Conservation (phyloP, 331 rosid species). For the Erythrophleum ivorense region DNA sequence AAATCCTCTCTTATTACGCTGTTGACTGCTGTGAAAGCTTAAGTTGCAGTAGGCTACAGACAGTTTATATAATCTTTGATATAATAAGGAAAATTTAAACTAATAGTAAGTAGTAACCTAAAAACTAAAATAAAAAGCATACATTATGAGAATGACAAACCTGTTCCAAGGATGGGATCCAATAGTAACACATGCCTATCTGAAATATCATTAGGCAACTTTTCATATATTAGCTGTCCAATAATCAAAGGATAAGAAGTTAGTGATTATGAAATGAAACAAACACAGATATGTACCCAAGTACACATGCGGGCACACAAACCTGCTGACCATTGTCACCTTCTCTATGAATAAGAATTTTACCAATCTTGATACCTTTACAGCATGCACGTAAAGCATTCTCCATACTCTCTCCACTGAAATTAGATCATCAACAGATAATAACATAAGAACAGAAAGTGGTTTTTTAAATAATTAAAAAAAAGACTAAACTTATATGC, state of each 20-base stretch:
- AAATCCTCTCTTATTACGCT: background rate
- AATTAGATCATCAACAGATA: conserved; percentile 29
- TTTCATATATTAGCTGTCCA: conserved; percentile 88
- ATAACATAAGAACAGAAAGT: conserved; percentile 27
- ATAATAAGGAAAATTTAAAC: background rate
- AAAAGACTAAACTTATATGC: too few species aligned
- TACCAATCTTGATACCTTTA: conserved; percentile 98
- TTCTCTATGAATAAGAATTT: conserved; percentile 95
- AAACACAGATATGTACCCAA: background rate
- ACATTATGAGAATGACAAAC: conserved; percentile 49
- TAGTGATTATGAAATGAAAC: conserved; percentile 26
- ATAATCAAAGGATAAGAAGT: conserved; percentile 28
- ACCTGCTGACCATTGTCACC: conserved; percentile 99
- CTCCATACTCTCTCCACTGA: conserved; percentile 99
- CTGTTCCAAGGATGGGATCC: conserved; percentile 99
- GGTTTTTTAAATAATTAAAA: background rate
- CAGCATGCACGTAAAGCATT: conserved; percentile 98
- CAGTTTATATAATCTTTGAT: background rate
- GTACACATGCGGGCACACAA: conserved; percentile 36
- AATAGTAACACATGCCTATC: conserved; percentile 91
- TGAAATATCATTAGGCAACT: conserved; percentile 89
- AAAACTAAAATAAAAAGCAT: conserved; percentile 18
- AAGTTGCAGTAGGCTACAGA: background rate
- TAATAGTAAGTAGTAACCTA: background rate
- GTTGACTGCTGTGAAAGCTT: background rate